Conservation (phyloP, 371 early-diverging fungal species). For the Gilbertella persicaria region DNA sequence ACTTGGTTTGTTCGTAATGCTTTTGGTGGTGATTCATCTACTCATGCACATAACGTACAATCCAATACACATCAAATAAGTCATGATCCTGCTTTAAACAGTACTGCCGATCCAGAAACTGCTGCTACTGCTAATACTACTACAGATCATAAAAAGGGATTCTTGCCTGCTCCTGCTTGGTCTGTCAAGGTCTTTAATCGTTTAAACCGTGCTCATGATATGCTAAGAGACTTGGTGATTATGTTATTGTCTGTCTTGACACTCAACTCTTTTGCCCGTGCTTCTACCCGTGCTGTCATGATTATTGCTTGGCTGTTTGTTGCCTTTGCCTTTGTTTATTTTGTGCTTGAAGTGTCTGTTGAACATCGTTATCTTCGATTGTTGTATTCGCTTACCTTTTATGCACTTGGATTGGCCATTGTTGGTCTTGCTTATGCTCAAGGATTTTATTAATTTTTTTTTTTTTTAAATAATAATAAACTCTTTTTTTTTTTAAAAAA, state of each 20-base stretch:
- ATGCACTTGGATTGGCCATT: constrained; percentile 40
- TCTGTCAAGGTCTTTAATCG: constrained; percentile 28
- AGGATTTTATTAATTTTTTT: constrained; percentile 27
- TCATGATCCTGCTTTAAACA: not conserved
- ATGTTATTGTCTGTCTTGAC: constrained; percentile 37
- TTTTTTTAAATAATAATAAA: not conserved
- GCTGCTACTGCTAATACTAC: not conserved
- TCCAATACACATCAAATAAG: not conserved
- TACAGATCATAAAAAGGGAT: constrained; percentile 1
- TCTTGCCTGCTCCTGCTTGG: constrained; percentile 32
- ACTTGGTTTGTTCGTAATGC: constrained; percentile 38
- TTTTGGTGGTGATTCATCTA: constrained; percentile 33
- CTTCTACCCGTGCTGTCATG: constrained; percentile 46
- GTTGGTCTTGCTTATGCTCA: constrained; percentile 41
- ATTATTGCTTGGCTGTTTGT: constrained; percentile 51
- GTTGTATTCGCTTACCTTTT: constrained; percentile 35
- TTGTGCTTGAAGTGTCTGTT: constrained; percentile 33
- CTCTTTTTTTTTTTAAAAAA: not conserved
- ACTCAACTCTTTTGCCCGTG: constrained; percentile 48
- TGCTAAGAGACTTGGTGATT: constrained; percentile 40
- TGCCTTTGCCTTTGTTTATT: constrained; percentile 45
- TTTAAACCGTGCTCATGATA: constrained; percentile 35
- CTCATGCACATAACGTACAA: not conserved
- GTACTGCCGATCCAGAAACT: constrained; percentile 1
- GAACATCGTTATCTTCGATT: constrained; percentile 44